These are phyloP conservation scores for Cryptococcus deneoformans DNA, from an alignment of 1,284 basidiomycete genomes.

Conservation along the genomic window DNA sequence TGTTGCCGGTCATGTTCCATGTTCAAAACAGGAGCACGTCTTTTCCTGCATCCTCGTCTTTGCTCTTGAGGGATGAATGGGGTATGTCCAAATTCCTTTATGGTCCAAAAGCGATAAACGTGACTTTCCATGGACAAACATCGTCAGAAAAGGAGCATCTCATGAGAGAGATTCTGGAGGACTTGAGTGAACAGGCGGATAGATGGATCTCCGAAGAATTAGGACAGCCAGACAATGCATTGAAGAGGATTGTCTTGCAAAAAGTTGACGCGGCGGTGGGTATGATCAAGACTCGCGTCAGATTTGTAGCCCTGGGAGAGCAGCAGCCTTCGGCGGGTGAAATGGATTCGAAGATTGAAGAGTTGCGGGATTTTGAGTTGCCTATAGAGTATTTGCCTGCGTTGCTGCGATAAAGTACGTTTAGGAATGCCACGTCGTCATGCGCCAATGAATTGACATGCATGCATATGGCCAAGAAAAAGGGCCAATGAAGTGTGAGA, in stretches of 20 bases:
- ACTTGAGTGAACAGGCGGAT: not conserved
- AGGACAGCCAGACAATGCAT: not conserved
- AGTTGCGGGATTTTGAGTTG: constrained; percentile 8
- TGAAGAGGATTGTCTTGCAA: not conserved
- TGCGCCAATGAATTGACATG: too few species aligned
- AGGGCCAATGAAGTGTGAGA: too few species aligned
- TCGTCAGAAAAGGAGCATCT: not conserved
- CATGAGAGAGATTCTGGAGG: not conserved
- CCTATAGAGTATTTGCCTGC: constrained; percentile 4
- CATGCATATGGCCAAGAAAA: too few species aligned
- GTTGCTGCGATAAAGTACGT: not conserved
- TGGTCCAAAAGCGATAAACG: not conserved
- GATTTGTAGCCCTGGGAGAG: constrained; percentile 1
- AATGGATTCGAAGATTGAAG: not conserved
- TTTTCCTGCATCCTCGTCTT: not conserved
- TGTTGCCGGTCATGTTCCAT: constrained; percentile 5
- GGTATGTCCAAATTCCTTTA: not conserved
- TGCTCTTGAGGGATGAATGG: not conserved
- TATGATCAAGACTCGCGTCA: constrained; percentile 1
- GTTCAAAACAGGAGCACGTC: not conserved
- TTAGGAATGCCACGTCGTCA: not conserved
- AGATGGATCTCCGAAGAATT: not conserved
- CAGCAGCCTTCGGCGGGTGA: not conserved
- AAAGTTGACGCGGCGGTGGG: not conserved
- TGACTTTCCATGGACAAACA: constrained; percentile 5